Conservation (phyloP, 148 eudicot species). For the Chenopodium formosanum region DNA sequence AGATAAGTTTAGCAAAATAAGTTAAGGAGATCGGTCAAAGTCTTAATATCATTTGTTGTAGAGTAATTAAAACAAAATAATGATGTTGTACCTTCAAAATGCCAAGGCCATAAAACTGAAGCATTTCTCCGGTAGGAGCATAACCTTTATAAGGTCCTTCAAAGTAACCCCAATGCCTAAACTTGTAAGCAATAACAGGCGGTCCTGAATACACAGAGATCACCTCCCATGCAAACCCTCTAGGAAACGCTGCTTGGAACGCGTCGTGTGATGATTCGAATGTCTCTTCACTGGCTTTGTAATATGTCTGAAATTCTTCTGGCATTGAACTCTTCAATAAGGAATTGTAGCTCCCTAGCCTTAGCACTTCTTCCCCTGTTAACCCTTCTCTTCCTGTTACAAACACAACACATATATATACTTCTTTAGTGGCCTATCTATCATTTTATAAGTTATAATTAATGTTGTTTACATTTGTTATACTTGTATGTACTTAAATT, state of each 20-base stretch:
- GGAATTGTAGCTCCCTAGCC: constrained; percentile 68
- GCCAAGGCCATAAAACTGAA: constrained; percentile 70
- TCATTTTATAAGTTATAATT: no score
- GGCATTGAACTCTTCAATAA: constrained; percentile 63
- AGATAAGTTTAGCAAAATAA: no score
- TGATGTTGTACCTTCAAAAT: constrained; percentile 50
- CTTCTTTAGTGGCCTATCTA: no score
- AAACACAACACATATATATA: neutral
- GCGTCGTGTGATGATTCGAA: constrained; percentile 75
- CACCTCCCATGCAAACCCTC: constrained; percentile 91
- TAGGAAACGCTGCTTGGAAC: constrained; percentile 66
- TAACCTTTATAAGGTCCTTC: constrained; percentile 79
- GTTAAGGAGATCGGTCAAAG: no score
- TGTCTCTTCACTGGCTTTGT: constrained; percentile 71
- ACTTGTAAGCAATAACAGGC: constrained; percentile 66
- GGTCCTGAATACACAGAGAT: constrained; percentile 66
- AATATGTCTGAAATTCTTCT: constrained; percentile 46
- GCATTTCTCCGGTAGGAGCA: constrained; percentile 77
- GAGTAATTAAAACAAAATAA: no score
- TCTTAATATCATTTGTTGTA: no score
- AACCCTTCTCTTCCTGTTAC: constrained; percentile 62
- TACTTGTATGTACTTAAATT: no score
- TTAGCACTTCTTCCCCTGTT: constrained; percentile 70
- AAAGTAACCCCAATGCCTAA: constrained; percentile 90
- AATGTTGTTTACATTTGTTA: no score